These are phyloP conservation scores for Scutellaria minor DNA, from an alignment of 257 asterid genomes.

Conservation along the genomic window DNA sequence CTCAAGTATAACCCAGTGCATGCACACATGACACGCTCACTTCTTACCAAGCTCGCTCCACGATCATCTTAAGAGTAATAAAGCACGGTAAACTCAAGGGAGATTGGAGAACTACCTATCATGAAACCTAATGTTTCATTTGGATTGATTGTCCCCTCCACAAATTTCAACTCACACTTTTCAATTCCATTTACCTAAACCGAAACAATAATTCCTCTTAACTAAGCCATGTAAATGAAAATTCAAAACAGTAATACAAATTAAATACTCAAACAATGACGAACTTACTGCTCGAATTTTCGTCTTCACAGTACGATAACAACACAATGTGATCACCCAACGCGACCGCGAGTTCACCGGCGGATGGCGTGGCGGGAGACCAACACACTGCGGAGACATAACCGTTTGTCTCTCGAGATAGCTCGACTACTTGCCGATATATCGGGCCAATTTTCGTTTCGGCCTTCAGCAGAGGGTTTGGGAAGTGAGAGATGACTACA, in stretches of 20 bases:
- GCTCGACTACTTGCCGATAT: slow-evolving; percentile 78
- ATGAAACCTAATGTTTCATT: neutral
- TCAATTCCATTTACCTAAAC: neutral
- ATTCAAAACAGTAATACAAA: slow-evolving; percentile 16
- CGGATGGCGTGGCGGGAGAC: slow-evolving; percentile 82
- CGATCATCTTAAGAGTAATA: slow-evolving; percentile 2
- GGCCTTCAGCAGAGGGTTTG: slow-evolving; percentile 69
- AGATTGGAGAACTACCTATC: no score
- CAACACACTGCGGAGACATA: slow-evolving; percentile 72
- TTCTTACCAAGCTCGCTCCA: slow-evolving; percentile 27
- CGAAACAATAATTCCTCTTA: neutral
- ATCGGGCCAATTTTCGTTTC: slow-evolving; percentile 71
- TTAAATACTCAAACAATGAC: neutral
- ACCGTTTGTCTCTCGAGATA: slow-evolving; percentile 52
- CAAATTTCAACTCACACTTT: neutral
- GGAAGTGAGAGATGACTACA: slow-evolving; percentile 82
- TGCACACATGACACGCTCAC: slow-evolving; percentile 7
- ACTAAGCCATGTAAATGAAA: neutral
- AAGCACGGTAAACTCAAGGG: neutral
- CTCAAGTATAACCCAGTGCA: slow-evolving; percentile 14
- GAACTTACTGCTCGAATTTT: slow-evolving; percentile 62
- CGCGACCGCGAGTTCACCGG: slow-evolving; percentile 83
- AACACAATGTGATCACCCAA: slow-evolving; percentile 59
- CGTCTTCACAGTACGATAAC: slow-evolving; percentile 52
- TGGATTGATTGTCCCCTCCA: slow-evolving; percentile 15